These are phyloP conservation scores for Wickerhamiella hasegawae DNA, from an alignment of 805 yeast species.

Conservation along the genomic window DNA sequence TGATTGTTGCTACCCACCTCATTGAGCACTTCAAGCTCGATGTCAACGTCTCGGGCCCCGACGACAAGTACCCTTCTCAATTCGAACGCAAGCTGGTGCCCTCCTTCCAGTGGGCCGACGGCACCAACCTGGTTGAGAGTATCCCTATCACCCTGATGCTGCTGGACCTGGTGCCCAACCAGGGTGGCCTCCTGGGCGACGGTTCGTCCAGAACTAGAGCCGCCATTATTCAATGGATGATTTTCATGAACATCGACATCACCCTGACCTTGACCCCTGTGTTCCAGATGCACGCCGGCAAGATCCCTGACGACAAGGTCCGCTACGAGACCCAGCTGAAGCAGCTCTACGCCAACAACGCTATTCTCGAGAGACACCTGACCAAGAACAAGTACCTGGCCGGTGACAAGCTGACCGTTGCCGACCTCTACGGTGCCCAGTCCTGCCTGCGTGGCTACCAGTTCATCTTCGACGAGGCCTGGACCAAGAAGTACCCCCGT, in stretches of 20 bases:
- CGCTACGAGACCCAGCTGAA: constrained; percentile 31
- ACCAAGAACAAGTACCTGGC: constrained; percentile 49
- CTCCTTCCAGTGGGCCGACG: constrained; percentile 25
- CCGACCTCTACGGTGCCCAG: constrained; percentile 45
- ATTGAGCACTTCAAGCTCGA: constrained; percentile 46
- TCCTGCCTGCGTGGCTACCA: constrained; percentile 38
- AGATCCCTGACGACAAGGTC: constrained; percentile 64
- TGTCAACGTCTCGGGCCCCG: constrained; percentile 30
- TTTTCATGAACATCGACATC: constrained; percentile 57
- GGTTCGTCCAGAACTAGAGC: constrained; percentile 40
- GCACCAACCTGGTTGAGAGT: constrained; percentile 4
- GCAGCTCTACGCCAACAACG: constrained; percentile 25
- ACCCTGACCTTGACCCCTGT: constrained; percentile 27
- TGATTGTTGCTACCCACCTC: constrained; percentile 10
- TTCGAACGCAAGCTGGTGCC: constrained; percentile 49
- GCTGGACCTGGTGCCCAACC: constrained; percentile 14
- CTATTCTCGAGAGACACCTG: constrained; percentile 30
- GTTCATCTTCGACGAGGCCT: constrained; percentile 43
- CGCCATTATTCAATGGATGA: constrained; percentile 57
- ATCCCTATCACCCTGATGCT: constrained; percentile 3
- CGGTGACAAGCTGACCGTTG: constrained; percentile 49
- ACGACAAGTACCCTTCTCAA: constrained; percentile 28
- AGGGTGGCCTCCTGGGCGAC: constrained; percentile 44
- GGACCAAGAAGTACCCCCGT: constrained; percentile 49
- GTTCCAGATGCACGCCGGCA: constrained; percentile 49